Conservation (phyloP, 177 flowering plant species). For the Vitis hybrid region DNA sequence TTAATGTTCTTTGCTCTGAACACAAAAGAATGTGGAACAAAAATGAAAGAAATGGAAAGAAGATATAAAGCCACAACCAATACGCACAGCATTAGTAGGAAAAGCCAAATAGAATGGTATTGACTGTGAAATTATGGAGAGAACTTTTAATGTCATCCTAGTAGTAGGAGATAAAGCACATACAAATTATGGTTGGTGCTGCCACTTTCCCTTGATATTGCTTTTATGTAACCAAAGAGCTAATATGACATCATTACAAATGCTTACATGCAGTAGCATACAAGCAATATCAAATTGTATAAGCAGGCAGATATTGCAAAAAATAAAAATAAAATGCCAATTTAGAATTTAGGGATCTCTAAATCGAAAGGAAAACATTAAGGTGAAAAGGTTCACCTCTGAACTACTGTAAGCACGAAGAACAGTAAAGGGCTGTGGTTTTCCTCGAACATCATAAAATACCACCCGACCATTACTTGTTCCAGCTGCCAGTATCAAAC, state of each 20-base stretch:
- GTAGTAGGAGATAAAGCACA: neutral
- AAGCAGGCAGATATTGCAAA: no score
- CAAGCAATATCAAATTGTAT: neutral
- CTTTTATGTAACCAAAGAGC: neutral
- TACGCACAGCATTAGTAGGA: no score
- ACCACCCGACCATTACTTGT: conserved; percentile 88
- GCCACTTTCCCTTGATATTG: neutral
- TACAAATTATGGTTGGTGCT: neutral
- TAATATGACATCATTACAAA: neutral
- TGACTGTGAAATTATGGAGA: no score
- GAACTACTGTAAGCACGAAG: conserved; percentile 86
- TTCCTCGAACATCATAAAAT: conserved; percentile 95
- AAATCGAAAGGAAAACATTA: neutral
- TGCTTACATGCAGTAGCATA: neutral
- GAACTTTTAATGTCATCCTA: neutral
- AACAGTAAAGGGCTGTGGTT: conserved; percentile 83
- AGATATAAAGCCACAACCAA: no score
- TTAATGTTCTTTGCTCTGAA: no score
- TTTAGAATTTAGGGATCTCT: neutral
- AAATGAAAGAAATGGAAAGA: no score
- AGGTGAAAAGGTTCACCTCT: conserved; percentile 50
- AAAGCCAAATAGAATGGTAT: no score
- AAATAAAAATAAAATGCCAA: neutral
- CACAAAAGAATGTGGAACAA: no score
- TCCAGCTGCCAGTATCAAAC: conserved; percentile 88